Evolutionary conservation across 352 stramenopile species (phyloP), one percentile per base, ranked within the genome.

Genomic region (Globisporangium sylvaticum): DNA sequence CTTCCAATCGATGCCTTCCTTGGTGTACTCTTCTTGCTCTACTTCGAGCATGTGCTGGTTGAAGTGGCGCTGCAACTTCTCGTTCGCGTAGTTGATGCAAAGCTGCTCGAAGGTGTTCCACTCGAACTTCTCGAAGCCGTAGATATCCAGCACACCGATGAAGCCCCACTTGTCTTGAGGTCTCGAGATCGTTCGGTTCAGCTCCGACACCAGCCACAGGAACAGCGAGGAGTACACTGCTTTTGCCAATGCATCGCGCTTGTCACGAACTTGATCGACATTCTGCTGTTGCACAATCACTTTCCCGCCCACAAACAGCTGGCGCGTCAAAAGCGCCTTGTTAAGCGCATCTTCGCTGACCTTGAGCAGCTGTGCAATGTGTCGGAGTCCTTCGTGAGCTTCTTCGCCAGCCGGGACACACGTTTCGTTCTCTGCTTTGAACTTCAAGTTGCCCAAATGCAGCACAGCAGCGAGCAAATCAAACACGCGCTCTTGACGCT

Each of bases 101-200:
- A 98, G 78, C 69, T 99, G 97, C 78, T 98, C 95, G 66, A 98
- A 98, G 24, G 89, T 97, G 64, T 96, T 97, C 89, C 87, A 96
- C 57, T 98, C 84, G 65, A 99, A 99, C 56, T 92, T 96, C 72
- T 99, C 97, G 76, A 99, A 99, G 14, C 97, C 96, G 74, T 98
- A 99, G 69, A 99, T 98, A 85, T 99, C 97, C 24, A 99, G 71
- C 25, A 99, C 90, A 71, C 94, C 94, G 67, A 98, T 98, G 59
- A 98, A 97, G 1, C 87, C 88, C 87, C 87, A 96, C 68, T 92
- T 94, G 61, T 92, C 80, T 34, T 88, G 72, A 29, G 76, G 78
- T 32, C 81, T 78, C 20, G 87, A 95, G 64, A 98, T 97, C 48
- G 89, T 96, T 22, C 84, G 77, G 72, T 98, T 98, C 18, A 98